phyloP scores from a whole-genome alignment of 306 rosid species.

The Quercus alba region DNA sequence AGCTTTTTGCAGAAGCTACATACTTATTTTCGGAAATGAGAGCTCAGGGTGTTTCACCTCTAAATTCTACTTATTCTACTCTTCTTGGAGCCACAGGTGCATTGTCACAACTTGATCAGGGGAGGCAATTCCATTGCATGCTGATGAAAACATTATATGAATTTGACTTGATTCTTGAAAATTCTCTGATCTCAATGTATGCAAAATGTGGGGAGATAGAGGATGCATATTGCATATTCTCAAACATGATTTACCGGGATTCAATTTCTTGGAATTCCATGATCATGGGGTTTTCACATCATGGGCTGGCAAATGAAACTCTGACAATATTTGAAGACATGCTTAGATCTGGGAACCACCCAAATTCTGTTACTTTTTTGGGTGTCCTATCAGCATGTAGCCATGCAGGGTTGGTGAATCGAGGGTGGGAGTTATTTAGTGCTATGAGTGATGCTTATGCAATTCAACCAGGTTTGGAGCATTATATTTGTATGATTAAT shows the following conservation, averaged over 20 bases:
- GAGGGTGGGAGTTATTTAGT: constrained; percentile 48
- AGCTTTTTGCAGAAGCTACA: constrained; percentile 55
- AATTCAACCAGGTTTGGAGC: constrained; percentile 63
- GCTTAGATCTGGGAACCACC: constrained; percentile 46
- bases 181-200: constrained; percentile 75
- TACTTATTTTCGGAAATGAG: constrained; percentile 51
- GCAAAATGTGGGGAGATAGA: constrained; percentile 76
- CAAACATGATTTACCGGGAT: constrained; percentile 52
- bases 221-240: constrained; percentile 50
- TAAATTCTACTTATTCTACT: constrained; percentile 50
- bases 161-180: constrained; percentile 55
- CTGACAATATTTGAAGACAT: constrained; percentile 47
- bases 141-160: constrained; percentile 45
- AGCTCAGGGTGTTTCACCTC: constrained; percentile 43
- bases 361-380: constrained; percentile 60
- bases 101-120: constrained; percentile 68
- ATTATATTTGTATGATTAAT: constrained; percentile 62
- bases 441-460: constrained; percentile 45
- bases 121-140: constrained; percentile 64
- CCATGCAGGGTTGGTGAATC: constrained; percentile 55
- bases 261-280: constrained; percentile 71
- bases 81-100: constrained; percentile 82
- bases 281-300: constrained; percentile 64
- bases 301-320: constrained; percentile 47
- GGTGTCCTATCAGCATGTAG: constrained; percentile 70